These are phyloP conservation scores for Peronosclerospora sorghi DNA, from an alignment of 352 stramenopile genomes.

Conservation along the genomic window DNA sequence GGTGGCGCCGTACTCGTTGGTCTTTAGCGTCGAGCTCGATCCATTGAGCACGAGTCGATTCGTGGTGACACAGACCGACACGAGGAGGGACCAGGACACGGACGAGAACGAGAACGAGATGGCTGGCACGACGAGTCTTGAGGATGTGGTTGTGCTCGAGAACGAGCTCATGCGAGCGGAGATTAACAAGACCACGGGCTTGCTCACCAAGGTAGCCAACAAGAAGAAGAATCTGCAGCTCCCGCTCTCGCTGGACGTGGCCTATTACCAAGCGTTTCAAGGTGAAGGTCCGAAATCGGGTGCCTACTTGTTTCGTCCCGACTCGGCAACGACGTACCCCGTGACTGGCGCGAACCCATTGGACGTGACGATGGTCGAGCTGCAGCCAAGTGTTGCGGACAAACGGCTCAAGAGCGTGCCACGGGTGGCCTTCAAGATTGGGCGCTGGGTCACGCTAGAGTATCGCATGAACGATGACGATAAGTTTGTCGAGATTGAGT, in stretches of 20 bases:
- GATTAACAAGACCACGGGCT: slow-evolving; percentile 43
- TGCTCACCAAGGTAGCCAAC: slow-evolving; percentile 62
- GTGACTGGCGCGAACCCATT: slow-evolving; percentile 14
- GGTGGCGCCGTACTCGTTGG: slow-evolving; percentile 48
- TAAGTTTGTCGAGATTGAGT: slow-evolving; percentile 91
- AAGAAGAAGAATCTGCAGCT: slow-evolving; percentile 61
- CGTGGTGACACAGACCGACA: slow-evolving; percentile 32
- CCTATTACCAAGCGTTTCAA: slow-evolving; percentile 63
- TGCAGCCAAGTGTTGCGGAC: slow-evolving; percentile 19
- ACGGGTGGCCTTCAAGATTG: slow-evolving; percentile 69
- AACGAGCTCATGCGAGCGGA: slow-evolving; percentile 46
- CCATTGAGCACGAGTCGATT: slow-evolving; percentile 41
- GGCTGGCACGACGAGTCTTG: slow-evolving; percentile 10
- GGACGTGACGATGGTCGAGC: slow-evolving; percentile 33
- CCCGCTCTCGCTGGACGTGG: slow-evolving; percentile 31
- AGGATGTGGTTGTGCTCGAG: slow-evolving; percentile 34
- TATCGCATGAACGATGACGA: slow-evolving; percentile 83
- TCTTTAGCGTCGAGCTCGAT: slow-evolving; percentile 52
- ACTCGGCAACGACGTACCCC: slow-evolving; percentile 54
- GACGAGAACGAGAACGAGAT: too few relatives aligned
- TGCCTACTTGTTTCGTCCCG: slow-evolving; percentile 94
- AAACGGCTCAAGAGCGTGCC: slow-evolving; percentile 9
- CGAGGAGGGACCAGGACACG: too few relatives aligned
- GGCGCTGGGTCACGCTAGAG: slow-evolving; percentile 85
- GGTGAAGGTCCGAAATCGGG: slow-evolving; percentile 78